phyloP scores from a whole-genome alignment of 164 flowering plant genomes.

The Sedum album region DNA sequence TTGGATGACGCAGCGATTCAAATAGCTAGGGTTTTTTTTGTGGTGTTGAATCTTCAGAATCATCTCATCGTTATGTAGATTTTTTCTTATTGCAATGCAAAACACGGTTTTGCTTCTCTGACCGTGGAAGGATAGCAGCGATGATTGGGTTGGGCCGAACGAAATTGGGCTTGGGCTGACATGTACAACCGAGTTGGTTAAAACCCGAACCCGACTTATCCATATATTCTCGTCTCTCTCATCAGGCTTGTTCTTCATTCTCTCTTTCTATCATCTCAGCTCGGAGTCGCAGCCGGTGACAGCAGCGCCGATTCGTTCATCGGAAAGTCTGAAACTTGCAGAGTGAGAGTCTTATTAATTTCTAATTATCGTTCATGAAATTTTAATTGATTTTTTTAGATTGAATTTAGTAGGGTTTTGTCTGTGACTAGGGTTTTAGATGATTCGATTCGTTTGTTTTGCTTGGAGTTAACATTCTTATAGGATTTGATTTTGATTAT shows the following conservation, averaged over 20 bases:
- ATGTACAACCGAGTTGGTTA: not conserved
- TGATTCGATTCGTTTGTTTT: not conserved
- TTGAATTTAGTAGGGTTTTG: not conserved
- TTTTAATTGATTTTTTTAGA: not conserved
- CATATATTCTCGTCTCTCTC: not conserved
- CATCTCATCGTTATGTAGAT: too few species aligned
- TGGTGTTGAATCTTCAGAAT: too few species aligned
- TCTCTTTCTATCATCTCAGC: not conserved
- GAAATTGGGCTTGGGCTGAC: not conserved
- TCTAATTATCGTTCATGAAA: not conserved
- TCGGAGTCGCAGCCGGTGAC: not conserved
- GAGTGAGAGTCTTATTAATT: not conserved
- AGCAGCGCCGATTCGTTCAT: constrained; percentile 4
- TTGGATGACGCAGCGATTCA: too few species aligned
- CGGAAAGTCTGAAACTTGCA: not conserved
- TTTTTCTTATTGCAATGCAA: too few species aligned
- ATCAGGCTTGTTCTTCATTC: not conserved
- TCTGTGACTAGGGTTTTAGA: not conserved
- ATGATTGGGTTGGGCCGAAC: too few species aligned
- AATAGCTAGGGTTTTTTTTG: too few species aligned
- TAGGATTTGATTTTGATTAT: not conserved
- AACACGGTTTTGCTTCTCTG: too few species aligned
- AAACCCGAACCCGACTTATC: not conserved
- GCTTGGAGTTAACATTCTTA: not conserved
- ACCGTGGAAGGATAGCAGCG: too few species aligned